Evolutionary conservation across 2,329 filamentous ascomycete species (phyloP), one percentile per base, ranked within the genome.

Genomic region (Curvularia verruculosa): DNA sequence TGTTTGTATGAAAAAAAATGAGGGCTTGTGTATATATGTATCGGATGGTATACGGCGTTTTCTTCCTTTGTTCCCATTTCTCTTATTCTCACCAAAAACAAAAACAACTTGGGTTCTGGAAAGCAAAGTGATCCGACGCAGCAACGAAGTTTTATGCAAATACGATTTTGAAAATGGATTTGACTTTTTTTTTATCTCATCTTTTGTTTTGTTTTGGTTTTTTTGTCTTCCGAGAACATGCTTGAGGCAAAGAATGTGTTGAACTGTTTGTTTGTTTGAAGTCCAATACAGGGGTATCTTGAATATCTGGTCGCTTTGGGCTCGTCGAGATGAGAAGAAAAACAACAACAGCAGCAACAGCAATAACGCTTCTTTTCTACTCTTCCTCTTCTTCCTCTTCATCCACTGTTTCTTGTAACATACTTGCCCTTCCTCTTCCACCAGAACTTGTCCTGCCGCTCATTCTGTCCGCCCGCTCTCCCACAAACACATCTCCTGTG

Each of bases 401-500:
- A 10, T 53, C 43, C 10, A 52, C 58, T 5, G 19, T 45, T 15
- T 50, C 40, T 2, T 19, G 34, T 36, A 43, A 31, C 23, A 21
- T 43, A 50, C 49, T 60, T 44, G 45, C 29, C 46, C 55, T 24
- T 28, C 12, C 56, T 53, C 58, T 59, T 15, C 51, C 54, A 5
- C 39, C 28, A 4, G 18, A 12, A 46, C 43, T 46, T 15, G 26
- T 46, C 21, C 63, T 60, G 4, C 49, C 15, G n/a, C 36, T 23
- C 29, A 59, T 52, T 28, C 51, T 64, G 48, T 65, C 68, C 36
- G 65, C 73, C 51, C 69, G 66, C 60, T 76, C 71, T 3, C 74
- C 75, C 12, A 76, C 74, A 60, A 65, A 73, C n/a, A 96, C 77
- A 87, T 90, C 55, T 9, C 71, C 72, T 2, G 54, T 54, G 61